phyloP scores from a whole-genome alignment of 2,329 filamentous ascomycete species.

The Epichloe aotearoae region DNA sequence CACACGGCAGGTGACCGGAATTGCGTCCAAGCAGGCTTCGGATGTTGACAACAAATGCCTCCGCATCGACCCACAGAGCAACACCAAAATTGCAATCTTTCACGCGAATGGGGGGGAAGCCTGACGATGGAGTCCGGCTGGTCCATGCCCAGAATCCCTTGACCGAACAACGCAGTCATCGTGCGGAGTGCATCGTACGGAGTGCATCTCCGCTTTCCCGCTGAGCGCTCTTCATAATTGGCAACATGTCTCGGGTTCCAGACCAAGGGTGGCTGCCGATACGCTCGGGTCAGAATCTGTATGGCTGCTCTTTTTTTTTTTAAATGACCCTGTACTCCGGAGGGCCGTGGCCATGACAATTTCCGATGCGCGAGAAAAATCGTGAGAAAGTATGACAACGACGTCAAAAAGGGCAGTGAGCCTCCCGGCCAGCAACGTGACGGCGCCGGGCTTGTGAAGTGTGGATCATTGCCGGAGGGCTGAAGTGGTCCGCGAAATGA shows the following conservation, averaged over 20 bases:
- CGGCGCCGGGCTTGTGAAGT: not conserved
- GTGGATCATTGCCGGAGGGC: not conserved
- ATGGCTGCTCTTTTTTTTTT: not conserved
- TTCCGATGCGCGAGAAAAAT: not conserved
- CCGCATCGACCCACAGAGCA: not conserved
- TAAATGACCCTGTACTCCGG: not conserved
- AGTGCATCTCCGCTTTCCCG: too few relatives aligned
- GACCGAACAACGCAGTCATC: not conserved
- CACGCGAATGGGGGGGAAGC: not conserved
- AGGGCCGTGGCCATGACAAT: not conserved
- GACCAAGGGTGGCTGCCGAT: not conserved
- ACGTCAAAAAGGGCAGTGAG: not conserved
- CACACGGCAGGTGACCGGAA: not conserved
- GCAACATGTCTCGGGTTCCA: not conserved
- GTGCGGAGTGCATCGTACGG: too few relatives aligned
- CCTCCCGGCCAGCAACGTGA: not conserved
- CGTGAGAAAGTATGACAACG: too few relatives aligned
- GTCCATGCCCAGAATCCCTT: not conserved
- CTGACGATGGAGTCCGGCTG: not conserved
- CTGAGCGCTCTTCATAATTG: not conserved
- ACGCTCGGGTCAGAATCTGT: not conserved
- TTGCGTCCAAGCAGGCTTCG: not conserved
- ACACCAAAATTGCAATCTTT: not conserved
- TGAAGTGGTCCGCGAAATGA: not conserved
- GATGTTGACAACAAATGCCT: not conserved